Conservation (phyloP, 2,329 filamentous ascomycete species). For the Penicillium verrucosum region DNA sequence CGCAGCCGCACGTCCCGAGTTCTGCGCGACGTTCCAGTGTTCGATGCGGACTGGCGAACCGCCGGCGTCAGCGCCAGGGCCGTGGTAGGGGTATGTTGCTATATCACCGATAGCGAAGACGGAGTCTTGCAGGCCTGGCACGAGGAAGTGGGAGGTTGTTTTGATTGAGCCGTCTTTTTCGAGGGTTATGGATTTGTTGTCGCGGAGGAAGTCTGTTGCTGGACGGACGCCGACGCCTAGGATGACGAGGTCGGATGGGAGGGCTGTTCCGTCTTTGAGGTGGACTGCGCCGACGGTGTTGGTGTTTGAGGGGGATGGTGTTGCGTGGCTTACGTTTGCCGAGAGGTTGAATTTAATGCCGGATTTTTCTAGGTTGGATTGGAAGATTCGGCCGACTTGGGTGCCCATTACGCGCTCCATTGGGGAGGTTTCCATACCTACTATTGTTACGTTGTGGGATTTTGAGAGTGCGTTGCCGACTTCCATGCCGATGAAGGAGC, state of each 20-base stretch:
- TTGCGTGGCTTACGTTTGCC: slow-evolving; percentile 78
- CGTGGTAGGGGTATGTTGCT: slow-evolving; percentile 88
- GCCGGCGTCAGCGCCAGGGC: slow-evolving; percentile 73
- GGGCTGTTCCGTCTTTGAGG: slow-evolving; percentile 78
- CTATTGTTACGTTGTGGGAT: slow-evolving; percentile 77
- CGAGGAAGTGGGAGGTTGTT: slow-evolving; percentile 75
- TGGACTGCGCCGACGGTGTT: slow-evolving; percentile 74
- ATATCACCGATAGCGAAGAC: slow-evolving; percentile 96
- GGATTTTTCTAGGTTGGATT: slow-evolving; percentile 73
- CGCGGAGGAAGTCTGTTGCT: slow-evolving; percentile 75
- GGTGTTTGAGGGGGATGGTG: slow-evolving; percentile 63
- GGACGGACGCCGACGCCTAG: slow-evolving; percentile 86
- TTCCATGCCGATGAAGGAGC: slow-evolving; percentile 97
- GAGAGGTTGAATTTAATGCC: slow-evolving; percentile 85
- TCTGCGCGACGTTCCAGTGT: slow-evolving; percentile 98
- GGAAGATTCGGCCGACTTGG: slow-evolving; percentile 76
- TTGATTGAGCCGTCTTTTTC: slow-evolving; percentile 81
- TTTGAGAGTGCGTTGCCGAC: slow-evolving; percentile 78
- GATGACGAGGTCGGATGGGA: slow-evolving; percentile 86
- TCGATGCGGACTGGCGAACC: slow-evolving; percentile 70
- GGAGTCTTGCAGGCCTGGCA: slow-evolving; percentile 67
- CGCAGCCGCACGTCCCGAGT: slow-evolving; percentile 77
- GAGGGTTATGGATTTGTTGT: slow-evolving; percentile 66
- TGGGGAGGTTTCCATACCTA: slow-evolving; percentile 84
- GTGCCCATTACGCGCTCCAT: slow-evolving; percentile 82